Evolutionary conservation across 352 stramenopile species (phyloP), one percentile per base, ranked within the genome.

Genomic region (Phytophthora pisi): DNA sequence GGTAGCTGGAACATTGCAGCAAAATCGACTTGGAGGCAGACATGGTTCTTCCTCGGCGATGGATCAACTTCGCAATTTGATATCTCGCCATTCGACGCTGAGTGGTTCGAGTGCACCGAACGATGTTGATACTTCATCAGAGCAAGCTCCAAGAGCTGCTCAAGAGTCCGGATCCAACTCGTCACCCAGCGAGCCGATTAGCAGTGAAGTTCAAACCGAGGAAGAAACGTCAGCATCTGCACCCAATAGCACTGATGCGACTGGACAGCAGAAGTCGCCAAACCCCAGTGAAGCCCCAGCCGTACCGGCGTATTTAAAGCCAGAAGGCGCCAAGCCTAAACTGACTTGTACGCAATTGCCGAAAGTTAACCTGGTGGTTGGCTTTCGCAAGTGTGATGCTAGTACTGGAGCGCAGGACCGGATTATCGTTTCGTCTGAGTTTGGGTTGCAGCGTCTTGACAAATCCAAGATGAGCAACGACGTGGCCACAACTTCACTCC

Each of bases 31-130:
- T 20, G 64, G 49, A 64, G 55, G 57, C 4, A 42, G 53, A 34
- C 31, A 54, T 26, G 61, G 56, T 9, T 79, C 72, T 49, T 47
- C 60, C 49, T 50, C 70, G 4, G 56, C 76, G 8, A 80, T 91
- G 57, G 79, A 87, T 34, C 81, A 91, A 46, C 51, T 91, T 31
- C 78, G 83, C 7, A 85, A 83, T 42, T 57, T 86, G 42, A 76
- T 86, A 55, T 82, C 77, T 10, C 74, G 70, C 38, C 70, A 66
- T n/a, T 74, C 76, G 8, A 28, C 45, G 10, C 31, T 67, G 54
- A 49, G 36, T 67, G 46, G 43, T 2, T 24, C 61, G 11, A 74
- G 59, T 50, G 52, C 45, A 16, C 46, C 53, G 0, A 64, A 55
- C 7, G 72, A 77, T 36, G 24, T 66, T 4, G 49, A 70, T 7